phyloP scores from a whole-genome alignment of 495 filamentous ascomycete genomes.

The Umbilicaria muhlenbergii region DNA sequence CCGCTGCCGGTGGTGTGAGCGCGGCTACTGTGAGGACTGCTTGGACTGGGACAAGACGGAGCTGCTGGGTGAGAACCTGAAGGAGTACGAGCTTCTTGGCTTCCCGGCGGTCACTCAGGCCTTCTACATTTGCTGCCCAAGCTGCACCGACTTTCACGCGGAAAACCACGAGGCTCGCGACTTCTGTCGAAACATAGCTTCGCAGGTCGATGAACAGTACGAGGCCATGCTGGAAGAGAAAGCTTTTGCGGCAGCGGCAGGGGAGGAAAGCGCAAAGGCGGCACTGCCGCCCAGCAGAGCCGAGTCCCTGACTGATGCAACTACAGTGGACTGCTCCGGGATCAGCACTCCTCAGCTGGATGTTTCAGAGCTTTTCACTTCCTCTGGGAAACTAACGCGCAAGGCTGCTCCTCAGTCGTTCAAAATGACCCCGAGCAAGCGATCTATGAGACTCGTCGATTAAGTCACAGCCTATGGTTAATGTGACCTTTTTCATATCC shows the following conservation, averaged over 20 bases:
- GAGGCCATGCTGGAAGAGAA: constrained; percentile 7
- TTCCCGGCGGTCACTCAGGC: constrained; percentile 26
- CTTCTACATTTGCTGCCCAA: constrained; percentile 34
- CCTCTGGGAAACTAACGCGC: constrained; percentile 3
- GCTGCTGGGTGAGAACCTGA: constrained; percentile 34
- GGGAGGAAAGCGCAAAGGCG: neutral
- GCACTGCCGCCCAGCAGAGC: constrained; percentile 8
- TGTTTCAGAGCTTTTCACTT: constrained; percentile 4
- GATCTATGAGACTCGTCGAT: too few relatives aligned
- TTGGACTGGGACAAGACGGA: constrained; percentile 36
- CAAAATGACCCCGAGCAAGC: neutral
- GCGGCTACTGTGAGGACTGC: constrained; percentile 47
- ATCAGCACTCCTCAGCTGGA: constrained; percentile 17
- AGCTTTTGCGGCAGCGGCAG: constrained; percentile 4
- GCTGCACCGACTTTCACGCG: constrained; percentile 23
- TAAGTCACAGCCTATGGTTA: too few relatives aligned
- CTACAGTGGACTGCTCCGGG: constrained; percentile 21
- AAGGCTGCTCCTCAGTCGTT: constrained; percentile 5
- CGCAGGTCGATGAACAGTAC: constrained; percentile 13
- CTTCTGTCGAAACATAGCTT: constrained; percentile 15
- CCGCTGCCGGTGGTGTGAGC: constrained; percentile 40
- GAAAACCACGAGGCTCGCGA: constrained; percentile 15
- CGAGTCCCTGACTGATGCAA: constrained; percentile 22
- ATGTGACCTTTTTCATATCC: too few relatives aligned
- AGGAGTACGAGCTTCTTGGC: constrained; percentile 33